phyloP scores from a whole-genome alignment of 495 filamentous ascomycete species.

The Penicillium cosmopolitanum region DNA sequence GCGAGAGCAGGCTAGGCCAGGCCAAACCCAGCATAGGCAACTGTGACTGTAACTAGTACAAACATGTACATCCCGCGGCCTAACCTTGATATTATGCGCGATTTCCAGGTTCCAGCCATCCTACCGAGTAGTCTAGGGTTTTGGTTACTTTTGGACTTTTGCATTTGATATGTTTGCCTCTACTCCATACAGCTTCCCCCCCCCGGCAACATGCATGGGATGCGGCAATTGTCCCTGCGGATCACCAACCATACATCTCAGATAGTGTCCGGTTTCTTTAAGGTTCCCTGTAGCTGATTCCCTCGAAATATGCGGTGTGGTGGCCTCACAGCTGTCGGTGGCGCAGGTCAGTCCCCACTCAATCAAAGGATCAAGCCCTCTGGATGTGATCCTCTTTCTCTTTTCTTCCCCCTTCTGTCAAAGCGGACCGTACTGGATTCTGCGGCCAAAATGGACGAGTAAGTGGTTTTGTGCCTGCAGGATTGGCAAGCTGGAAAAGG shows the following conservation, averaged over 20 bases:
- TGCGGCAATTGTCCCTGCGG: constrained; percentile 6
- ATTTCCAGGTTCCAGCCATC: constrained; percentile 4
- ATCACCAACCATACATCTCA: not conserved
- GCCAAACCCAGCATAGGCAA: no score
- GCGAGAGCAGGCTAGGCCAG: not conserved
- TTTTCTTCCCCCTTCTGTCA: not conserved
- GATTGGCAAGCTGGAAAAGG: constrained; percentile 2
- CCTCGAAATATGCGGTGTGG: constrained; percentile 19
- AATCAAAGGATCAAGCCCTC: constrained; percentile 2
- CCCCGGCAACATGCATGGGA: constrained; percentile 12
- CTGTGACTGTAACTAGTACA: not conserved
- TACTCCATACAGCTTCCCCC: not conserved
- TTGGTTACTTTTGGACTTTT: not conserved
- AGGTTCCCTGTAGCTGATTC: not conserved
- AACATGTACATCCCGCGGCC: not conserved
- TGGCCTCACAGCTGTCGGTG: constrained; percentile 4
- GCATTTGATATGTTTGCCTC: not conserved
- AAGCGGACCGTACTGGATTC: not conserved
- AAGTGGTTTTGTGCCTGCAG: constrained; percentile 5
- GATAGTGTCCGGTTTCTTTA: not conserved
- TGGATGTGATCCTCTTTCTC: not conserved
- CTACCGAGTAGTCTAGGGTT: not conserved
- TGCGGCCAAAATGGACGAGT: not conserved
- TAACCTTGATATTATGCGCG: constrained; percentile 3
- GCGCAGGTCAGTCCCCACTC: constrained; percentile 6